phyloP scores from a whole-genome alignment of 805 yeast genomes.

The Metschnikowia lunata region DNA sequence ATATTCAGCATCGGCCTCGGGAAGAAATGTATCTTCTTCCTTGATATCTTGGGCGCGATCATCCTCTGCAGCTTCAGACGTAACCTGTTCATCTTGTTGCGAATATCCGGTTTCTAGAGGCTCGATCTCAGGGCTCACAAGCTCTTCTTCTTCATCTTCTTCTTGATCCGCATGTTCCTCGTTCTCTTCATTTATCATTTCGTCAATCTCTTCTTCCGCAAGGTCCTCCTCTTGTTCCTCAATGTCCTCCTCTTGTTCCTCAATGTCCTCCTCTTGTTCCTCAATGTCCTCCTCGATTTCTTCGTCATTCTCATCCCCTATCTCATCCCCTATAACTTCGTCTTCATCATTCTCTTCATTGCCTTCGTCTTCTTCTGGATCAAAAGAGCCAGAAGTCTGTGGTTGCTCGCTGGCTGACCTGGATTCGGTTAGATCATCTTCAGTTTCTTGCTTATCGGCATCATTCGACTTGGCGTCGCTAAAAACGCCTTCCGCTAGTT shows the following conservation, averaged over 20 bases:
- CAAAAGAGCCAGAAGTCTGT: not conserved
- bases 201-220: slow-evolving; percentile 4
- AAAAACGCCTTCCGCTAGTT: too few relatives aligned
- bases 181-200: slow-evolving; percentile 1
- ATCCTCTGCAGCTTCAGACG: too few relatives aligned
- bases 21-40: not conserved
- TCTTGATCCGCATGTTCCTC: not conserved
- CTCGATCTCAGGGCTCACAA: not conserved
- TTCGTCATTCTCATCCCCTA: not conserved
- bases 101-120: not conserved
- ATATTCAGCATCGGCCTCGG: too few relatives aligned
- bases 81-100: too few relatives aligned
- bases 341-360: not conserved
- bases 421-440: too few relatives aligned
- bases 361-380: slow-evolving; percentile 3
- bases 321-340: not conserved
- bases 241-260: slow-evolving; percentile 5
- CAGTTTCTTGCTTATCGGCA: too few relatives aligned
- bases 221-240: not conserved
- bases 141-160: not conserved
- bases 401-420: too few relatives aligned
- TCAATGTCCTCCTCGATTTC: not conserved
- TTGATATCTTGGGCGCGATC: too few relatives aligned
- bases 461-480: too few relatives aligned
- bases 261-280: not conserved